Percentiles rank a stretch among this genome's conserved stretches.
These are phyloP conservation scores for Aspergillus sp. DNA, from an alignment of 2,329 filamentous ascomycete species.

Conservation along the genomic window DNA sequence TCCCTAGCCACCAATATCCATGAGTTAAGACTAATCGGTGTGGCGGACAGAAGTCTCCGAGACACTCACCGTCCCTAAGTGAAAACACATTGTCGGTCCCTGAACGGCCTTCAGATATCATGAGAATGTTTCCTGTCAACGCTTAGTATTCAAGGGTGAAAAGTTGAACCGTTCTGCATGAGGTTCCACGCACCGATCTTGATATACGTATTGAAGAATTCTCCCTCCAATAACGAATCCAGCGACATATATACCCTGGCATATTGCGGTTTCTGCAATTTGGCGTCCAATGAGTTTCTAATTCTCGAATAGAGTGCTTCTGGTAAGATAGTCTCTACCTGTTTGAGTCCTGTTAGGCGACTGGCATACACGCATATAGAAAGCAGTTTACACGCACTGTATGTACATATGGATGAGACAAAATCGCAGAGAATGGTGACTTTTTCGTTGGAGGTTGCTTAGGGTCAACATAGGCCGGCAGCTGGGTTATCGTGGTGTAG, in stretches of 20 bases:
- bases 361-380: not conserved
- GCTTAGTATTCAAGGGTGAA: not conserved
- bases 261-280: conserved; percentile 46
- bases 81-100: conserved; percentile 67
- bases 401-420: conserved; percentile 60
- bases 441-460: conserved; percentile 64
- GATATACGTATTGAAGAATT: conserved; percentile 79
- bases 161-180: not conserved
- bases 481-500: conserved; percentile 62
- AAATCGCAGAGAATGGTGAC: conserved; percentile 67
- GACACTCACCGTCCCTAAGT: conserved; percentile 56
- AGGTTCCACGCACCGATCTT: conserved; percentile 55
- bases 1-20: conserved; percentile 42
- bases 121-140: conserved; percentile 61
- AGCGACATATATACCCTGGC: conserved; percentile 66
- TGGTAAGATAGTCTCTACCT: conserved; percentile 64
- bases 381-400: conserved; percentile 42
- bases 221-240: conserved; percentile 61
- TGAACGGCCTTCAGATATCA: conserved; percentile 72
- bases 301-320: conserved; percentile 53
- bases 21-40: not conserved
- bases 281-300: conserved; percentile 45
- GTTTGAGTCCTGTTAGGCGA: conserved; percentile 37
- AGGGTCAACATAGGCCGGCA: conserved; percentile 62
- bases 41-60: not conserved